A percentile compares a stretch with the other conserved stretches of the same genome.
These are phyloP conservation scores for barley (Hordeum vulgare) DNA, from an alignment of 176 grass and related monocot species.

Conservation along the genomic window DNA sequence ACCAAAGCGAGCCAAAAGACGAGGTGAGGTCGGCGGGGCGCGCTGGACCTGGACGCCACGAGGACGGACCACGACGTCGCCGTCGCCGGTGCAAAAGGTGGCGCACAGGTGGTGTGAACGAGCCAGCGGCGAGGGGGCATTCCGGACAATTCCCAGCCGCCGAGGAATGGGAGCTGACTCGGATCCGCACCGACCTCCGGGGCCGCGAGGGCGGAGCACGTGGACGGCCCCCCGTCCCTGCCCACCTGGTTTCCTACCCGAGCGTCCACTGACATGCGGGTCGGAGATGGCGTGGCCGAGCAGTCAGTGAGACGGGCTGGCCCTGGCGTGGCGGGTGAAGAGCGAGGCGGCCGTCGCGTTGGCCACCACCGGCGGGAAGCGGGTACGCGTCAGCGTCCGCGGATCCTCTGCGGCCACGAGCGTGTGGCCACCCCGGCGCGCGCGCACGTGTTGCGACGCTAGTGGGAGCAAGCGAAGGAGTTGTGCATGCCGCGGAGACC, in stretches of 20 bases:
- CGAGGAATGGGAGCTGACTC: slow-evolving; percentile 49
- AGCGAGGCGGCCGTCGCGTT: not conserved
- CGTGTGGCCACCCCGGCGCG: accelerated
- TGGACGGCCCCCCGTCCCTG: not conserved
- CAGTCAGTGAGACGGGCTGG: not conserved
- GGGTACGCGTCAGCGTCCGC: not conserved
- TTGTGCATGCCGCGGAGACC: too few relatives aligned
- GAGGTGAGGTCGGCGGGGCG: not conserved
- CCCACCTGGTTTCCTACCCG: not conserved
- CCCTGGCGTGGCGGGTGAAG: accelerated
- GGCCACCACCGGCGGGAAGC: slow-evolving; percentile 14
- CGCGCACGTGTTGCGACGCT: not conserved
- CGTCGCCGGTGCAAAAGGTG: not conserved
- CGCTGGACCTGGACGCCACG: not conserved
- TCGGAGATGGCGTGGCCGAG: accelerated
- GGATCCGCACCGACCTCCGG: slow-evolving; percentile 56
- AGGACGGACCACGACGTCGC: not conserved
- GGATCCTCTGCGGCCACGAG: not conserved
- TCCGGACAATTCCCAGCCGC: not conserved
- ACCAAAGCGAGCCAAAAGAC: not conserved
- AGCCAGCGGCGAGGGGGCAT: not conserved
- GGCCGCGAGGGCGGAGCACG: slow-evolving; percentile 1
- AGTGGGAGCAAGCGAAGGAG: not conserved
- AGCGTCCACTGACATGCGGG: accelerated
- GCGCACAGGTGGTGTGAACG: too few relatives aligned